These are phyloP conservation scores for Aspergillus alliaceus DNA, from an alignment of 2,329 filamentous ascomycete species.

Conservation along the genomic window DNA sequence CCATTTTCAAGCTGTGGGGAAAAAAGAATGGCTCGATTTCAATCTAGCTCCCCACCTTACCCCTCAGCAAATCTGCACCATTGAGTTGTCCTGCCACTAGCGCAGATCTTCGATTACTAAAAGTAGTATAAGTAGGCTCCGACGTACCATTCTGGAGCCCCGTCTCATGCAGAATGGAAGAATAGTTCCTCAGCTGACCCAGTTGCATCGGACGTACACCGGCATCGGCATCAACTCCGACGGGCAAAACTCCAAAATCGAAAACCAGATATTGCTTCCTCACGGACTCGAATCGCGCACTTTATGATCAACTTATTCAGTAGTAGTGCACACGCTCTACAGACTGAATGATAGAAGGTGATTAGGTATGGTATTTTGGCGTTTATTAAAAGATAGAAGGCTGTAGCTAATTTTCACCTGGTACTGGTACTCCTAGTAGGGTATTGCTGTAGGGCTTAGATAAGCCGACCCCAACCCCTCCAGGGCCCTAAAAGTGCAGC, in stretches of 20 bases:
- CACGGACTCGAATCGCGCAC: background rate
- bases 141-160: background rate
- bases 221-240: too few relatives aligned
- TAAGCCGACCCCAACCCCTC: too few relatives aligned
- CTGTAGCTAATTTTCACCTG: too few relatives aligned
- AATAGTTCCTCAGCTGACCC: background rate
- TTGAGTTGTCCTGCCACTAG: background rate
- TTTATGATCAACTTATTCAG: conserved; percentile 1
- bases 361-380: background rate
- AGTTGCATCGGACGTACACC: background rate
- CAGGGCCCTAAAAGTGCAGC: too few relatives aligned
- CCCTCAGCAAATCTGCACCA: background rate
- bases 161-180: background rate
- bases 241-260: background rate
- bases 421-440: too few relatives aligned
- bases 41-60: background rate
- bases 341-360: background rate
- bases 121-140: background rate
- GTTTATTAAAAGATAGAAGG: background rate
- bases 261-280: background rate
- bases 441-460: too few relatives aligned
- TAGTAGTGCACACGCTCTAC: conserved; percentile 1
- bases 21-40: background rate
- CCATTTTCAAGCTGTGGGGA: too few relatives aligned
- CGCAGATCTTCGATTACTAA: background rate